Evolutionary conservation across 73 alveolate genomes (phyloP).

Genomic region (Paramecium sonneborni): DNA sequence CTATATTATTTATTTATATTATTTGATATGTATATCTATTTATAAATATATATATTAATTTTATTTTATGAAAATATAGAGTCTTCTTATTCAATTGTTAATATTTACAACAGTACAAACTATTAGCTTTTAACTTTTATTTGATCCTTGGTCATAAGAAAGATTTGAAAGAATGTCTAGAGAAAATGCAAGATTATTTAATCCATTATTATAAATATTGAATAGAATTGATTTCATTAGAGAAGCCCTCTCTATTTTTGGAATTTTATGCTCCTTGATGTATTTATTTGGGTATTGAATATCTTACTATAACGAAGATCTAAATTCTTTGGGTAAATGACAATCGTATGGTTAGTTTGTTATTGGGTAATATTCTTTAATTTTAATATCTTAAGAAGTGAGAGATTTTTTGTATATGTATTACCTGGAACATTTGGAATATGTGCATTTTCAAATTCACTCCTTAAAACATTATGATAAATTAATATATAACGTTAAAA

Average conservation of each 20-base stretch:
- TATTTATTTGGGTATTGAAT: conserved; percentile 12
- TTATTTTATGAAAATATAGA: not conserved
- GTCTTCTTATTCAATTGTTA: not conserved
- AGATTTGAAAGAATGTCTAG: conserved; percentile 45
- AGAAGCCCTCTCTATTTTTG: conserved; percentile 9
- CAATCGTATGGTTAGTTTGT: not conserved
- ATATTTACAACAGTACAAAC: not conserved
- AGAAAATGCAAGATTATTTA: conserved; percentile 57
- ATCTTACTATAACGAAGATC: not conserved
- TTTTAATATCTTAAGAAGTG: not conserved
- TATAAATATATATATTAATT: not conserved
- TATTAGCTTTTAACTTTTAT: not conserved
- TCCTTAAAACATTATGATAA: conserved; percentile 33
- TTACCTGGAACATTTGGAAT: not conserved
- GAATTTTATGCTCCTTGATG: not conserved
- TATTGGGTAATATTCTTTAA: conserved; percentile 12
- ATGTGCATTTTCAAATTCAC: not conserved
- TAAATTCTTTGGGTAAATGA: conserved; percentile 22
- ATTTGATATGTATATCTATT: no score
- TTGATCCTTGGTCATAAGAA: conserved; percentile 50
- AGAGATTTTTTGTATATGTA: conserved; percentile 13
- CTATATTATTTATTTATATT: not conserved
- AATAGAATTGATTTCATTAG: not conserved
- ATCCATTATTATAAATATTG: not conserved
- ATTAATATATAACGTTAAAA: conserved; percentile 9